phyloP scores from a whole-genome alignment of 768 basidiomycete species.

The Sarcodon sp. region DNA sequence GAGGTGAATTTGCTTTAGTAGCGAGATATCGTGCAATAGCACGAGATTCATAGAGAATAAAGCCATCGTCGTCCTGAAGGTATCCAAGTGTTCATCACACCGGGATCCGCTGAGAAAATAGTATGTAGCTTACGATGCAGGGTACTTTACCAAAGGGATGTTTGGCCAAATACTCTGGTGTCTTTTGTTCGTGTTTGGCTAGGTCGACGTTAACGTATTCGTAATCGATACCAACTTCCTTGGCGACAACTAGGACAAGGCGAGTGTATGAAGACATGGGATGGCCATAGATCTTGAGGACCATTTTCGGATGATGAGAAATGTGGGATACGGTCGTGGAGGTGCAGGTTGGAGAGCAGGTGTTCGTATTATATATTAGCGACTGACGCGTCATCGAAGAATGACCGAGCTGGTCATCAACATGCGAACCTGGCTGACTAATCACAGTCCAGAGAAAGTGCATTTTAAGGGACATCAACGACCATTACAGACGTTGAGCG shows the following conservation, averaged over 20 bases:
- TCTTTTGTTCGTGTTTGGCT: constrained; percentile 30
- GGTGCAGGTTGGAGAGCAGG: too few relatives aligned
- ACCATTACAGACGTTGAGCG: too few relatives aligned
- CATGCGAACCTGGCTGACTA: too few relatives aligned
- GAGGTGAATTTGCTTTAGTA: constrained; percentile 37
- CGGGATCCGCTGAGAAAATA: too few relatives aligned
- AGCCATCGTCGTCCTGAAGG: constrained; percentile 43
- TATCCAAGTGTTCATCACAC: constrained; percentile 9
- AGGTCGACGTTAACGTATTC: constrained; percentile 33
- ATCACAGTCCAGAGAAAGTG: too few relatives aligned
- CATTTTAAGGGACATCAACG: too few relatives aligned
- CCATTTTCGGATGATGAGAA: constrained; percentile 13
- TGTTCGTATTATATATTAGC: too few relatives aligned
- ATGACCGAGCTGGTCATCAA: too few relatives aligned
- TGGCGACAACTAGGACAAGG: constrained; percentile 35
- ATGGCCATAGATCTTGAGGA: constrained; percentile 22
- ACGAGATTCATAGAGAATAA: constrained; percentile 45
- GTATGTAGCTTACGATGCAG: constrained; percentile 21
- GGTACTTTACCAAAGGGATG: constrained; percentile 62
- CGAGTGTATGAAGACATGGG: constrained; percentile 32
- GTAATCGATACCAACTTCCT: constrained; percentile 46
- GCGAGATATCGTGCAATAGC: constrained; percentile 46
- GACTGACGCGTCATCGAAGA: too few relatives aligned
- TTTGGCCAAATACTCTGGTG: constrained; percentile 23
- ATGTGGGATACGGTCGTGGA: not conserved